phyloP scores from a whole-genome alignment of 108 stramenopile genomes.

The Conticribra guillardii region DNA sequence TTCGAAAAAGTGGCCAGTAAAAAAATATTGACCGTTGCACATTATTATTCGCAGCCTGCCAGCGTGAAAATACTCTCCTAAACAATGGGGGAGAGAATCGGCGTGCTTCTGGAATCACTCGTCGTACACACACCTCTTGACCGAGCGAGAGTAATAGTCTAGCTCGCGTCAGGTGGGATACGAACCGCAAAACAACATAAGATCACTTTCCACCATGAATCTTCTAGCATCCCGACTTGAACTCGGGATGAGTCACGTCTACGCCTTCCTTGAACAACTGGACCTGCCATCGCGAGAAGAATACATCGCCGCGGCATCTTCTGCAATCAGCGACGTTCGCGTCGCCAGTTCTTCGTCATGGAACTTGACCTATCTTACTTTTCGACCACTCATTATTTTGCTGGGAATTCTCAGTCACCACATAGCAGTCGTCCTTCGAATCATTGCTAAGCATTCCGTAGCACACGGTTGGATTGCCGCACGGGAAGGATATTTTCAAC shows the following conservation, averaged over 20 bases:
- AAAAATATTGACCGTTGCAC: too few species aligned
- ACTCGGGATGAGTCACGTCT: constrained; percentile 3
- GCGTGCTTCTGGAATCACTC: too few species aligned
- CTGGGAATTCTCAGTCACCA: constrained; percentile 49
- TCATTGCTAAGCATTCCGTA: constrained; percentile 45
- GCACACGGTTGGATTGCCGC: constrained; percentile 55
- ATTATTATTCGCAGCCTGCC: too few species aligned
- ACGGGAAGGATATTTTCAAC: constrained; percentile 49
- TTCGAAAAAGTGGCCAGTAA: too few species aligned
- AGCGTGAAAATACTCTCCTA: too few species aligned
- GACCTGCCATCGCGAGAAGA: constrained; percentile 57
- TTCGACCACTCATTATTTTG: constrained; percentile 56
- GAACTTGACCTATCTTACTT: constrained; percentile 52
- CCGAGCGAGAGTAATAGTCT: too few species aligned
- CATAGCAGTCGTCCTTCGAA: constrained; percentile 30
- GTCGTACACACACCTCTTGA: too few species aligned
- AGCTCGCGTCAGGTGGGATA: too few species aligned
- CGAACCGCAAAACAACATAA: too few species aligned
- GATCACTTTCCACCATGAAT: too few species aligned
- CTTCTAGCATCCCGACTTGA: constrained; percentile 24
- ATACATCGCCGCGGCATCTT: constrained; percentile 38
- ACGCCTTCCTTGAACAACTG: constrained; percentile 32
- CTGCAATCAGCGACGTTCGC: constrained; percentile 44
- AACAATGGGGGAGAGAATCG: too few species aligned
- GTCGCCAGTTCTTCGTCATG: constrained; percentile 42